Base-by-base conservation (phyloP, 179 eudicot species). In the Camellia oleifera region DNA sequence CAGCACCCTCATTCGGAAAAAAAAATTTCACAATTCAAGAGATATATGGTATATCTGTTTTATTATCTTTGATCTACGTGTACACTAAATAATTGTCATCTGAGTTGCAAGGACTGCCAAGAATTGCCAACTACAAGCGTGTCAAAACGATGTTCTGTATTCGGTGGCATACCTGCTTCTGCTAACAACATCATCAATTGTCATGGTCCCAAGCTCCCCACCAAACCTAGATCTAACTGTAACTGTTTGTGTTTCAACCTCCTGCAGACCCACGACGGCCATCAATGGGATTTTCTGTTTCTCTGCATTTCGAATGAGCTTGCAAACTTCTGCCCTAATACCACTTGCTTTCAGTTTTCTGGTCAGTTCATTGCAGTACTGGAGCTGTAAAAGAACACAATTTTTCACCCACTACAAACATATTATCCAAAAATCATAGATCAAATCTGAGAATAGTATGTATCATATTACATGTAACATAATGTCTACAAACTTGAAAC, bases 211-310 rank as follows among this genome's bases (percentile, higher is more conserved):
- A 62, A 94, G 66, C 84, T 94, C 99, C 58, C 97, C 97, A 7
- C 93, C 90, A 72, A 92, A 92, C 84, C 99, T 92, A 50, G 99
- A 96, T 83, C 98, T 85, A 26, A 96, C 90, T 0, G 99, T 92
- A 44, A 96, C 89, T 2, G 94, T 89, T 72, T 87, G 87, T 5
- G 90, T 88, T 79, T 96, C 98, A 7, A 88, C 88, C 84, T 96
- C 99, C 85, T 86, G 92, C 7, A 93, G 93, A 40, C 99, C 99
- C 54, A 92, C 89, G 0, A 91, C 98, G 2, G 92, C 98, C 98
- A 94, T 96, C 74, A 96, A 77, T 10, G 99, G 98, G 57, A 94
- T 87, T 77, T 89, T 94, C 81, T 94, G 97, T 88, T 96, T 94
- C 87, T 96, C 98, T 7, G 97, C 88, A 18, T 84, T 94, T 78